These are phyloP conservation scores for Solidago caesia DNA, from an alignment of 129 eudicot genomes.

Conservation along the genomic window DNA sequence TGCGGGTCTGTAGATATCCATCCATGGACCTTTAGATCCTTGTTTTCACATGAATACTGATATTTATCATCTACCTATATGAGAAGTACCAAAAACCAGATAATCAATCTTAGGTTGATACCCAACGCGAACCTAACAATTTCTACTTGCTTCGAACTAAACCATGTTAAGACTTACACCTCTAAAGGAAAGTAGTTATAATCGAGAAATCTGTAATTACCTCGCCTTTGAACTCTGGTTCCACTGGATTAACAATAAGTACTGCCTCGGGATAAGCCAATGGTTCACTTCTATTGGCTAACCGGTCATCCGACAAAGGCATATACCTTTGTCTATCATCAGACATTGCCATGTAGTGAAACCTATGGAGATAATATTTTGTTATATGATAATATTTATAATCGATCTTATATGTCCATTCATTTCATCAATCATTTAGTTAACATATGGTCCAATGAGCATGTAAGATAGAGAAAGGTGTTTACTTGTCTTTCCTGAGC, in stretches of 20 bases:
- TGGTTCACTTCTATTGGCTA: constrained; percentile 51
- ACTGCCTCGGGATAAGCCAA: constrained; percentile 91
- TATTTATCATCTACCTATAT: constrained; percentile 67
- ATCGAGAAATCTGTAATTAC: constrained; percentile 31
- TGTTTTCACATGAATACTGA: constrained; percentile 53
- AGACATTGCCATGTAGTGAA: constrained; percentile 84
- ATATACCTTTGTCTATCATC: constrained; percentile 71
- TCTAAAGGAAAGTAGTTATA: no score
- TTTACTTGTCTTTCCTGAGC: constrained; percentile 78
- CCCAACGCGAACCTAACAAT: no score
- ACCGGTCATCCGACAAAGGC: constrained; percentile 79
- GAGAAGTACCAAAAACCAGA: not conserved
- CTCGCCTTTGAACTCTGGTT: constrained; percentile 91
- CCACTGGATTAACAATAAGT: constrained; percentile 66
- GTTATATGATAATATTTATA: not conserved
- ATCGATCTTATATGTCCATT: not conserved
- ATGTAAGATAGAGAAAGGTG: not conserved
- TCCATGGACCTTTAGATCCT: constrained; percentile 59
- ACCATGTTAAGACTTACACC: no score
- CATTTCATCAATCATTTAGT: no score
- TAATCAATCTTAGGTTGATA: not conserved
- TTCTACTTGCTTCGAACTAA: no score
- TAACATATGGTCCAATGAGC: not conserved
- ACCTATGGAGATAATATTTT: constrained; percentile 38
- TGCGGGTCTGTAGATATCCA: constrained; percentile 50